phyloP scores from a whole-genome alignment of 139 green algal genomes.

The Limnomonas spitsbergensis region DNA sequence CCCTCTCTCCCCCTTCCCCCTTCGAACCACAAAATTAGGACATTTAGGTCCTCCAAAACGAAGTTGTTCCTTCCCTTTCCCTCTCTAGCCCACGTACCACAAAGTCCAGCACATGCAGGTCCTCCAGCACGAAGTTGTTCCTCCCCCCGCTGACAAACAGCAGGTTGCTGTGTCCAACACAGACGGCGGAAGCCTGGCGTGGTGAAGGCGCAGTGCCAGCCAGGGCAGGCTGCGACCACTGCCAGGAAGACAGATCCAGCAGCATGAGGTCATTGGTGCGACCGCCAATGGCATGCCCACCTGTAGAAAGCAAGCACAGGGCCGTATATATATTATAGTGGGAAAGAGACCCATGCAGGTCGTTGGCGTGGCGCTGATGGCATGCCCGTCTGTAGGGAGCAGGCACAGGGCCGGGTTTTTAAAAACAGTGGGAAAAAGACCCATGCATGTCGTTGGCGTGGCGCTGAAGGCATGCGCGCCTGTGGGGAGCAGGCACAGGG shows the following conservation, averaged over 20 bases:
- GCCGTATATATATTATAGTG: not conserved
- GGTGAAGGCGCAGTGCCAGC: constrained; percentile 70
- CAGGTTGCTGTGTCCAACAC: constrained; percentile 51
- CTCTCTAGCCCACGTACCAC: constrained; percentile 37
- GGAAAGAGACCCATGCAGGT: constrained; percentile 3
- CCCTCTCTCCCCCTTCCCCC: no score
- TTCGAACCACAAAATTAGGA: constrained; percentile 62
- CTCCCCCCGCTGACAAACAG: constrained; percentile 73
- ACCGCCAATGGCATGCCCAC: constrained; percentile 55
- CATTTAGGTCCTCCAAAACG: constrained; percentile 76
- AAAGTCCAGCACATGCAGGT: constrained; percentile 74
- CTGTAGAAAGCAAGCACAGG: constrained; percentile 23
- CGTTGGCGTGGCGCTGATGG: no score
- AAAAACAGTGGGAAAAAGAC: no score
- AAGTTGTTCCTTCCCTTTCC: no score
- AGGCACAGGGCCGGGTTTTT: no score
- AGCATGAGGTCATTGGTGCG: constrained; percentile 81
- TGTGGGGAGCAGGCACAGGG: no score
- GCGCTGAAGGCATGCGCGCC: no score
- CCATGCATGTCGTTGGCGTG: no score
- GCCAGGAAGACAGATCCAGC: constrained; percentile 69
- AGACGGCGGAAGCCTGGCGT: constrained; percentile 62
- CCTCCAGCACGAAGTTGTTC: constrained; percentile 84
- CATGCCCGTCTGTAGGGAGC: no score
- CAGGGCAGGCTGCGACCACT: constrained; percentile 65